Percentiles rank a stretch among this genome's conserved stretches.
Conservation (phyloP, 2,329 filamentous ascomycete species). For the Apiospora koreana region DNA sequence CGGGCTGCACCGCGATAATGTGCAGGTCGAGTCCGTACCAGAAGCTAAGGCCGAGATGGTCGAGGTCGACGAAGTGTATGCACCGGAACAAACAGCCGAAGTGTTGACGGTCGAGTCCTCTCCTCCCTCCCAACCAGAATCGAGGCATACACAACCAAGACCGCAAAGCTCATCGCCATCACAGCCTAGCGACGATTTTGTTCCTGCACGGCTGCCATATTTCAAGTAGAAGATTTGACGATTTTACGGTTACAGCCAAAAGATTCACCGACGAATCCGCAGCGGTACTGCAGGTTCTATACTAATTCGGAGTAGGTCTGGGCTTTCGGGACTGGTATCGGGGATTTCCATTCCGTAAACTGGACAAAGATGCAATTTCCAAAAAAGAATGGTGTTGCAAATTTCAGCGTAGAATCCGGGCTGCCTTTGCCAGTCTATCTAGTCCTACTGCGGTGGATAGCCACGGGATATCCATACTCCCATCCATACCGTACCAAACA, state of each 20-base stretch:
- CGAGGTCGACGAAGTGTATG: constrained; percentile 28
- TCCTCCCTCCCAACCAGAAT: constrained; percentile 18
- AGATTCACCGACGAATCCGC: not conserved
- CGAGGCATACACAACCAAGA: constrained; percentile 10
- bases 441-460: not conserved
- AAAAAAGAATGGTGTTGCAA: not conserved
- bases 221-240: constrained; percentile 42
- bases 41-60: constrained; percentile 34
- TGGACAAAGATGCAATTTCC: not conserved
- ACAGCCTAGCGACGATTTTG: constrained; percentile 39
- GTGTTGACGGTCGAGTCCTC: constrained; percentile 12
- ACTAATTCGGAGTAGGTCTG: too few relatives aligned
- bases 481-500: not conserved
- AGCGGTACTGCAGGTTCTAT: not conserved
- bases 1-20: constrained; percentile 43
- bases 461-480: not conserved
- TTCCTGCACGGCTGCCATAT: constrained; percentile 60
- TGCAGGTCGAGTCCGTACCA: constrained; percentile 36
- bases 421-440: not conserved
- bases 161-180: not conserved
- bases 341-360: not conserved
- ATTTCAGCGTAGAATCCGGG: not conserved
- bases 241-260: not conserved
- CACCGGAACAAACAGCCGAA: constrained; percentile 28
- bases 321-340: not conserved